Percentiles rank a stretch among this genome's conserved stretches.
Evolutionary conservation across 192 early-diverging fungal species (phyloP).

Genomic region (Geosiphon pyriformis): DNA sequence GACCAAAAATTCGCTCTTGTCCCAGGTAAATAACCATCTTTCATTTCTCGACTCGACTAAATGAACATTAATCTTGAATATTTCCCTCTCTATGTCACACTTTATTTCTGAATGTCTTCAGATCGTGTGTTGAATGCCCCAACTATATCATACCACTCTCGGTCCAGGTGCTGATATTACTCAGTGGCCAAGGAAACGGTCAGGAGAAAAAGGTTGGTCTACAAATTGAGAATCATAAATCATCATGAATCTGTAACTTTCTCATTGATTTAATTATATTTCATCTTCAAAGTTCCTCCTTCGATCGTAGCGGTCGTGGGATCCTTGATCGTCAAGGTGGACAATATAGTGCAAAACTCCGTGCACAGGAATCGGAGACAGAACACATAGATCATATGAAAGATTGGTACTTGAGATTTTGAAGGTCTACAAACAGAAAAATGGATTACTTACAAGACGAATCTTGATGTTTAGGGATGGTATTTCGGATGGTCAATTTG

Average conservation of each 20-base stretch:
- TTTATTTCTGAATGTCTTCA: too few relatives aligned
- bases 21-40: too few relatives aligned
- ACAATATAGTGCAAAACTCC: slow-evolving; percentile 45
- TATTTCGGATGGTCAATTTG: slow-evolving; percentile 56
- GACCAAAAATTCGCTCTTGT: slow-evolving; percentile 60
- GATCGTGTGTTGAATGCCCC: slow-evolving; percentile 78
- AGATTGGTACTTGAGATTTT: slow-evolving; percentile 63
- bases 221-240: too few relatives aligned
- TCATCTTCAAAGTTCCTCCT: too few relatives aligned
- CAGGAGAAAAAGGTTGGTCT: too few relatives aligned
- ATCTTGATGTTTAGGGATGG: slow-evolving; percentile 76
- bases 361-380: slow-evolving; percentile 15
- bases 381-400: slow-evolving; percentile 68
- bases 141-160: slow-evolving; percentile 57
- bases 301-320: slow-evolving; percentile 78
- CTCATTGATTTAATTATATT: too few relatives aligned
- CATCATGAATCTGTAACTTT: too few relatives aligned
- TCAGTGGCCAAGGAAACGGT: slow-evolving; percentile 52
- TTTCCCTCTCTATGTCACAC: too few relatives aligned
- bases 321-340: slow-evolving; percentile 57
- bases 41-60: too few relatives aligned
- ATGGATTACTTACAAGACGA: slow-evolving; percentile 55
- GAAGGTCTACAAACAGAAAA: slow-evolving; percentile 56
- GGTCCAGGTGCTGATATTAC: slow-evolving; percentile 76
- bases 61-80: too few relatives aligned